These are phyloP conservation scores for Strobilomyces echinocephalus DNA, from an alignment of 768 basidiomycete genomes.

Conservation along the genomic window DNA sequence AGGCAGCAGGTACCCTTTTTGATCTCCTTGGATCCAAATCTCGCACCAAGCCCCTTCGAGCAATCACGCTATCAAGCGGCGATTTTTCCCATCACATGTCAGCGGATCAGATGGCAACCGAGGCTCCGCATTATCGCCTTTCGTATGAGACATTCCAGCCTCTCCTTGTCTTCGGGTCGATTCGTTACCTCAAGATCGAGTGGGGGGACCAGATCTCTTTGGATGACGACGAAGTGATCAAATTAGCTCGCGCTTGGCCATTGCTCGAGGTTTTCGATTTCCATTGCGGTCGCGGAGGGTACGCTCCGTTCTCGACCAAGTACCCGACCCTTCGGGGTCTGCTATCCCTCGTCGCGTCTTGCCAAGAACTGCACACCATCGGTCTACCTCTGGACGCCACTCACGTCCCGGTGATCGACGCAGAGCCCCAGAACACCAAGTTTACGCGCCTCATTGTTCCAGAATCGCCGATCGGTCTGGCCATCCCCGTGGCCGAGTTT, in stretches of 20 bases:
- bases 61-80: neutral
- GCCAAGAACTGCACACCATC: neutral
- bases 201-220: conserved; percentile 12
- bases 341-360: conserved; percentile 1
- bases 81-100: neutral
- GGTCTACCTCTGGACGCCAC: conserved; percentile 12
- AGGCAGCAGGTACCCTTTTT: neutral
- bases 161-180: neutral
- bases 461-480: conserved; percentile 12
- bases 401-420: conserved; percentile 4
- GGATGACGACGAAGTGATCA: conserved; percentile 1
- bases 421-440: neutral
- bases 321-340: conserved; percentile 7
- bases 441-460: neutral
- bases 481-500: conserved; percentile 9
- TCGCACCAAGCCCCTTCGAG: too few relatives aligned
- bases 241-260: conserved; percentile 8
- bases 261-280: neutral
- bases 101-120: neutral
- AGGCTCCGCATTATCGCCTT: neutral
- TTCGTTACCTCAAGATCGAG: conserved; percentile 1
- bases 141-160: conserved; percentile 7
- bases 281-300: conserved; percentile 5
- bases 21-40: neutral
- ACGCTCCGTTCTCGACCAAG: conserved; percentile 7